Base-by-base conservation (phyloP, 257 asterid species). In the Eustoma russellianum region DNA sequence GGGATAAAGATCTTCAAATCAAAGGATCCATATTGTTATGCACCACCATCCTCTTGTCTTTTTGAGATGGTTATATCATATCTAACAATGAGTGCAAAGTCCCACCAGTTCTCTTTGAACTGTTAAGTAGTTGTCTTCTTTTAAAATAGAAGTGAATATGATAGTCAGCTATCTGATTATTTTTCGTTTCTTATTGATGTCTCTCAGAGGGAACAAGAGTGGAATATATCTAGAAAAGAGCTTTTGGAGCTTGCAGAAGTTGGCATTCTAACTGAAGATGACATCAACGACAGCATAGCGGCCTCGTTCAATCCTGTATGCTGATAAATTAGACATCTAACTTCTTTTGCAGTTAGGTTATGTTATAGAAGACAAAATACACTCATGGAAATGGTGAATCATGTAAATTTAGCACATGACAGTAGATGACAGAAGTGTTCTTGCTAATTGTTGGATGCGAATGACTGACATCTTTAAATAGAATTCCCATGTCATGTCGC, bases 181-280 rank as follows among this genome's bases (percentile, higher is more conserved):
- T 38, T 60, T 46, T 38, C 49, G 58, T 51, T 50, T 52, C 62
- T 66, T 55, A 35, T 65, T 28, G 48, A 44, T 59, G 43, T 57
- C 72, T 62, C 48, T 45, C 78, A 91, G 98, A 84, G 98, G 76
- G 98, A 91, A 55, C 96, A 91, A 72, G 98, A 84, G 58, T 91
- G 98, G 98, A 91, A 91, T 61, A 82, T 91, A 73, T 91, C 98
- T 3, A 79, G 82, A 64, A 87, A 82, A 63, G 98, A 91, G 80
- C 90, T 91, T 67, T 43, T 82, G 83, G 94, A 91, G 79, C 98
- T 91, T 55, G 96, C 75, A 64, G 78, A 84, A 77, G 94, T 72
- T 51, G 96, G 98, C 28, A 70, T 91, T 72, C 60, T 87, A 48
- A 65, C 83, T 46, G 87, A 87, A 77, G 96, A 80, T 33, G 96